Percentiles rank a stretch among this genome's conserved stretches.
These are phyloP conservation scores for Alternaria tenuissima DNA, from an alignment of 2,329 filamentous ascomycete species.

Conservation along the genomic window DNA sequence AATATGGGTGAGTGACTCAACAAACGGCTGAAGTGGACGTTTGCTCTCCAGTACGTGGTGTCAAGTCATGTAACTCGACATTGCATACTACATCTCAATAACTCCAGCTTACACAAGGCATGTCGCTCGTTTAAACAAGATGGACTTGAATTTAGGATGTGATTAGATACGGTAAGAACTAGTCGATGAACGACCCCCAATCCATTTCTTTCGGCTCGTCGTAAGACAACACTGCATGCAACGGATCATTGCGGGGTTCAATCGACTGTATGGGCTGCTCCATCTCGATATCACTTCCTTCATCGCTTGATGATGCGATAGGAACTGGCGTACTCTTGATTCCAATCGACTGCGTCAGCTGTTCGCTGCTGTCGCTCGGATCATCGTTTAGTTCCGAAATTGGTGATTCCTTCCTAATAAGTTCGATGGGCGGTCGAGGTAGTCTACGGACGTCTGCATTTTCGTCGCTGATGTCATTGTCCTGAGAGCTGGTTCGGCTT, in stretches of 20 bases:
- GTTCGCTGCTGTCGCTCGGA: background rate
- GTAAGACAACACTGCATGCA: background rate
- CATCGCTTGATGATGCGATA: background rate
- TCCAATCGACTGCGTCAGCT: conserved; percentile 9
- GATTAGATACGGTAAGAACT: too few species aligned
- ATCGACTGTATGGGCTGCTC: conserved; percentile 2
- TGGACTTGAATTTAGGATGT: background rate
- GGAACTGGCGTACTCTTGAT: background rate
- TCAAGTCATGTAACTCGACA: background rate
- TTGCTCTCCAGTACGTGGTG: background rate
- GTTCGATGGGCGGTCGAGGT: conserved; percentile 8
- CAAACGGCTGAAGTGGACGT: background rate
- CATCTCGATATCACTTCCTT: background rate
- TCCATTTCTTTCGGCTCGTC: conserved; percentile 19
- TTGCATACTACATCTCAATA: background rate
- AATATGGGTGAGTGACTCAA: background rate
- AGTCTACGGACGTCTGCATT: background rate
- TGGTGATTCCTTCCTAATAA: background rate
- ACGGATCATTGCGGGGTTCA: background rate
- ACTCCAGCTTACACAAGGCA: background rate
- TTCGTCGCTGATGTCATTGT: conserved; percentile 6
- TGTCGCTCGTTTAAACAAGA: background rate
- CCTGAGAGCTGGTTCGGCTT: background rate
- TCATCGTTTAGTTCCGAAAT: background rate
- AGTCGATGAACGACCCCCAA: conserved; percentile 16